phyloP scores from a whole-genome alignment of 441 rosid genomes.

The Euphorbia celastroides region DNA sequence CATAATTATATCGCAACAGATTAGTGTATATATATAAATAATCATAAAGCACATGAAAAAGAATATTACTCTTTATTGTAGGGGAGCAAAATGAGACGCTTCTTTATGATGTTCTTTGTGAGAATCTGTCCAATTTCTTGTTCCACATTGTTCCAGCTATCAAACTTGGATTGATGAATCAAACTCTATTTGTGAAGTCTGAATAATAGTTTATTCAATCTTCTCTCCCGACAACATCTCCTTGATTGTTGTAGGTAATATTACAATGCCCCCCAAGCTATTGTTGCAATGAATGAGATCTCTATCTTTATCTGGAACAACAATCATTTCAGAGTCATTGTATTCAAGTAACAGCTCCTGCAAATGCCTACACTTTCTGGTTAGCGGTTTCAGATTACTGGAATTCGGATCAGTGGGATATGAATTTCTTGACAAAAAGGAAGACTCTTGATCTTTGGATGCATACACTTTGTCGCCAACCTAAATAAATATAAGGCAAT shows the following conservation, averaged over 20 bases:
- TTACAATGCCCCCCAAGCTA: neutral
- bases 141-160: neutral
- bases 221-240: neutral
- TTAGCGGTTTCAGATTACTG: too few relatives aligned
- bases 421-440: neutral
- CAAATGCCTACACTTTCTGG: neutral
- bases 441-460: neutral
- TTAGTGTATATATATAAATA: too few relatives aligned
- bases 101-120: neutral
- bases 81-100: neutral
- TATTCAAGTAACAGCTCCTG: neutral
- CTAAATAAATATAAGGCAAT: neutral
- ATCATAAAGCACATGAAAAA: too few relatives aligned
- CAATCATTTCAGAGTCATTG: neutral
- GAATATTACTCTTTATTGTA: neutral
- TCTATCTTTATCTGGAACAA: neutral
- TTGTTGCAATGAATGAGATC: neutral
- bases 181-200: neutral
- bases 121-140: neutral
- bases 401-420: neutral
- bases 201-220: neutral
- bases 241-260: neutral
- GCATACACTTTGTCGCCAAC: neutral
- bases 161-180: neutral
- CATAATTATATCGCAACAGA: too few relatives aligned